phyloP scores from a whole-genome alignment of 2,329 filamentous ascomycete species.

The Whalleya microplaca region DNA sequence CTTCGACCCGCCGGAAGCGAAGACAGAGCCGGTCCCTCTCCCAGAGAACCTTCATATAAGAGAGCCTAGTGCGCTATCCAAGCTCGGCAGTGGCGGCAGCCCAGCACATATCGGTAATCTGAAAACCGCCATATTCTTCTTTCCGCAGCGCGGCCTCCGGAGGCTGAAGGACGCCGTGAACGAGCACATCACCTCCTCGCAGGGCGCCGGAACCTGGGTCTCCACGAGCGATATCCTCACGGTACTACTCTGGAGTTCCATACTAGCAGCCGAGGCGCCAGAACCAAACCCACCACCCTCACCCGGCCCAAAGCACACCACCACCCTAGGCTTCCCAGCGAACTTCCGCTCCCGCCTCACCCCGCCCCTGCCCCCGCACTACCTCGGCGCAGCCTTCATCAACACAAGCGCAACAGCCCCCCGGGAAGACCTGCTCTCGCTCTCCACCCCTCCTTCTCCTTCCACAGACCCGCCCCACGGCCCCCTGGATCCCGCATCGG shows the following conservation, averaged over 20 bases:
- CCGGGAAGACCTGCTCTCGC: slow-evolving; percentile 13
- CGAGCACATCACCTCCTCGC: slow-evolving; percentile 17
- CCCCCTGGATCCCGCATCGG: background rate
- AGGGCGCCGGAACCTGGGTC: slow-evolving; percentile 25
- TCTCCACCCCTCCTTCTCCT: slow-evolving; percentile 8
- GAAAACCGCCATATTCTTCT: slow-evolving; percentile 32
- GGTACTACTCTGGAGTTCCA: slow-evolving; percentile 34
- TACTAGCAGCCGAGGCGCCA: slow-evolving; percentile 20
- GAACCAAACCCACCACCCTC: background rate
- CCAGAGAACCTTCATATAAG: slow-evolving; percentile 26
- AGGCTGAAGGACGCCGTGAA: slow-evolving; percentile 28
- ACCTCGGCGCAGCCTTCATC: slow-evolving; percentile 35
- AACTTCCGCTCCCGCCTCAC: slow-evolving; percentile 31
- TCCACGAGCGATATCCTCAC: slow-evolving; percentile 35
- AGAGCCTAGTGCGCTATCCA: slow-evolving; percentile 4
- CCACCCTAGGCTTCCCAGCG: slow-evolving; percentile 33
- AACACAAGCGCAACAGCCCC: slow-evolving; percentile 27
- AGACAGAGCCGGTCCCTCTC: slow-evolving; percentile 4
- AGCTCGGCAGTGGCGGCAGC: background rate
- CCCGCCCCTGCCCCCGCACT: slow-evolving; percentile 28
- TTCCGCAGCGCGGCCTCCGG: slow-evolving; percentile 21
- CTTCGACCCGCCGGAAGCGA: background rate
- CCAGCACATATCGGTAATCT: slow-evolving; percentile 8
- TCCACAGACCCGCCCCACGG: background rate
- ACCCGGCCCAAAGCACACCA: slow-evolving; percentile 1